Conservation (phyloP, 179 eudicot genomes). For the Silene coronaria region DNA sequence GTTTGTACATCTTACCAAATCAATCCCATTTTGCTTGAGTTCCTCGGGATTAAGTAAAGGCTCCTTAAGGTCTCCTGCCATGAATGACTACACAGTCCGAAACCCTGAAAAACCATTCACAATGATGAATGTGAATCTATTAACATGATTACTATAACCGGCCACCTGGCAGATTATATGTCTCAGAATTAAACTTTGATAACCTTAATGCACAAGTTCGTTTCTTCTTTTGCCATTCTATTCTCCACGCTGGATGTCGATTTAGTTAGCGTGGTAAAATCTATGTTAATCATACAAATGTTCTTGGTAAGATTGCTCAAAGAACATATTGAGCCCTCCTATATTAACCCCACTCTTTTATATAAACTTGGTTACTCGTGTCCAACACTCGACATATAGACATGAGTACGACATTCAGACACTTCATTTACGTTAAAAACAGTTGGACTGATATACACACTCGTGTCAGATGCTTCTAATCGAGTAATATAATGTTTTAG, state of each 20-base stretch:
- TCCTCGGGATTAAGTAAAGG: constrained; percentile 53
- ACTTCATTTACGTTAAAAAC: neutral
- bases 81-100: constrained; percentile 24
- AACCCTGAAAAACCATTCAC: constrained; percentile 10
- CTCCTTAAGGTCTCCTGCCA: constrained; percentile 55
- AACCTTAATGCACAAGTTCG: neutral
- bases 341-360: neutral
- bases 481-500: neutral
- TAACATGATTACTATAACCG: neutral
- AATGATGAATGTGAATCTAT: neutral
- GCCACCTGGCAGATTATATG: neutral
- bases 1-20: constrained; percentile 45
- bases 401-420: neutral
- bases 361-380: neutral
- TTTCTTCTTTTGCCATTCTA: neutral
- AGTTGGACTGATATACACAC: no score
- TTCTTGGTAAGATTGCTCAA: neutral
- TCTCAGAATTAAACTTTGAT: neutral
- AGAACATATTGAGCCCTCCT: neutral
- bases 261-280: neutral
- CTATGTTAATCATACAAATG: neutral
- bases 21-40: constrained; percentile 56
- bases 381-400: neutral
- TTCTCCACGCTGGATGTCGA: neutral
- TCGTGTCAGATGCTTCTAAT: neutral